These are phyloP conservation scores for Aspergillus chevalieri DNA, from an alignment of 2,329 filamentous ascomycete species.

Conservation along the genomic window DNA sequence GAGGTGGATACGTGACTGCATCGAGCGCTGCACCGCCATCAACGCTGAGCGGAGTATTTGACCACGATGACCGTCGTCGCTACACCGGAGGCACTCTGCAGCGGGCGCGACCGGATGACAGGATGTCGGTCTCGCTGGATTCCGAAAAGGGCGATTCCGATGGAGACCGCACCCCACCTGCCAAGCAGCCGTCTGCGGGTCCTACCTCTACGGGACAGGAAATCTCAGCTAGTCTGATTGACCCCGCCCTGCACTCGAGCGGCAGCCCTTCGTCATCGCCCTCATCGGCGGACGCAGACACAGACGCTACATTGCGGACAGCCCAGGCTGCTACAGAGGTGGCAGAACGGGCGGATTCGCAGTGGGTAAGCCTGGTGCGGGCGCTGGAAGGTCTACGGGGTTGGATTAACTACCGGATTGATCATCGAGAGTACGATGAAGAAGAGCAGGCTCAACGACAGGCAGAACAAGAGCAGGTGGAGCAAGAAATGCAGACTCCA, in stretches of 20 bases:
- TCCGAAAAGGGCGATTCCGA: conserved; percentile 26
- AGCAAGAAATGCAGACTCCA: background rate
- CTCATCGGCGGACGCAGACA: conserved; percentile 12
- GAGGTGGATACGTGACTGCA: conserved; percentile 45
- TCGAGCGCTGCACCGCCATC: conserved; percentile 55
- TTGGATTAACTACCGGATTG: conserved; percentile 51
- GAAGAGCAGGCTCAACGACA: background rate
- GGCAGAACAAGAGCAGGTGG: conserved; percentile 1
- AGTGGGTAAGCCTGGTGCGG: conserved; percentile 62
- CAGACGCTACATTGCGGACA: conserved; percentile 29
- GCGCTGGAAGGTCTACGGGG: conserved; percentile 55
- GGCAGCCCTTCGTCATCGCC: conserved; percentile 4
- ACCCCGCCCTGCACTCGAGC: conserved; percentile 35
- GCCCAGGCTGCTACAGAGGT: conserved; percentile 35
- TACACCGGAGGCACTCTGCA: conserved; percentile 58
- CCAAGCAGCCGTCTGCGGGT: conserved; percentile 16
- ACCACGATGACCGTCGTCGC: conserved; percentile 54
- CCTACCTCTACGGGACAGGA: conserved; percentile 5
- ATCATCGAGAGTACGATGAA: conserved; percentile 45
- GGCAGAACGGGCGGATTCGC: conserved; percentile 41
- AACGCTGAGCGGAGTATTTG: conserved; percentile 54
- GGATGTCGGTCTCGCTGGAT: conserved; percentile 30
- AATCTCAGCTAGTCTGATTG: conserved; percentile 36
- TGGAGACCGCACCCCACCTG: conserved; percentile 28
- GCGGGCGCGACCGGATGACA: conserved; percentile 42